phyloP scores from a whole-genome alignment of 1,284 basidiomycete species.

The Ustilago tritici region DNA sequence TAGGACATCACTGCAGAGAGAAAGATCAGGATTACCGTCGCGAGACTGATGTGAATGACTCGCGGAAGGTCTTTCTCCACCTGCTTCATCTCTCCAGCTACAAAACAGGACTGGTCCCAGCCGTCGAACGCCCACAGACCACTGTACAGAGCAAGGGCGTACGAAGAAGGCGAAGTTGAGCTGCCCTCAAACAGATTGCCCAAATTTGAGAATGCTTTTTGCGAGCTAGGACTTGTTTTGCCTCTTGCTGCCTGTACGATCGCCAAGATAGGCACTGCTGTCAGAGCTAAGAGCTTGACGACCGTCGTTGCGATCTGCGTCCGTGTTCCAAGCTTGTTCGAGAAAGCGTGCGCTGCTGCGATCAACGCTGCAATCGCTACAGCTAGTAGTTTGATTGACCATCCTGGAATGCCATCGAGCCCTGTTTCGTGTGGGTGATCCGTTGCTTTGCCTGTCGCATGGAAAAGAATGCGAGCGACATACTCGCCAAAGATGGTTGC shows the following conservation, averaged over 20 bases:
- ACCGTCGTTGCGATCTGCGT: slow-evolving; percentile 86
- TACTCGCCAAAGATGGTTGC: slow-evolving; percentile 78
- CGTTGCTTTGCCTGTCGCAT: slow-evolving; percentile 67
- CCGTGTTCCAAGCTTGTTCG: slow-evolving; percentile 82
- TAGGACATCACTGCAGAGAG: slow-evolving; percentile 87
- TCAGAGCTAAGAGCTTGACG: slow-evolving; percentile 79
- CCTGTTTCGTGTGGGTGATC: slow-evolving; percentile 78
- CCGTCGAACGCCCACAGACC: slow-evolving; percentile 96
- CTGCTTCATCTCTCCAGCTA: slow-evolving; percentile 89
- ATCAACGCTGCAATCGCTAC: slow-evolving; percentile 79
- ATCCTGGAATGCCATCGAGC: slow-evolving; percentile 82
- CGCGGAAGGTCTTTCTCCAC: slow-evolving; percentile 89
- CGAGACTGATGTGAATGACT: slow-evolving; percentile 89
- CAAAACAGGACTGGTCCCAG: slow-evolving; percentile 83
- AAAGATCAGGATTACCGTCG: slow-evolving; percentile 82
- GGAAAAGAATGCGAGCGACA: slow-evolving; percentile 75
- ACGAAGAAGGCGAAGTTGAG: slow-evolving; percentile 82
- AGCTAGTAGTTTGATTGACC: slow-evolving; percentile 92
- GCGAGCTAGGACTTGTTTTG: slow-evolving; percentile 47
- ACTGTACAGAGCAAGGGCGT: slow-evolving; percentile 93
- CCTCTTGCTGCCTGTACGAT: slow-evolving; percentile 80
- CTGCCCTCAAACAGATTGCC: slow-evolving; percentile 78
- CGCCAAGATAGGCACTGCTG: slow-evolving; percentile 79
- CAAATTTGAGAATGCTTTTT: slow-evolving; percentile 52
- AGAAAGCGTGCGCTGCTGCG: slow-evolving; percentile 81